phyloP scores from a whole-genome alignment of 306 rosid species.

The Prunus mira region DNA sequence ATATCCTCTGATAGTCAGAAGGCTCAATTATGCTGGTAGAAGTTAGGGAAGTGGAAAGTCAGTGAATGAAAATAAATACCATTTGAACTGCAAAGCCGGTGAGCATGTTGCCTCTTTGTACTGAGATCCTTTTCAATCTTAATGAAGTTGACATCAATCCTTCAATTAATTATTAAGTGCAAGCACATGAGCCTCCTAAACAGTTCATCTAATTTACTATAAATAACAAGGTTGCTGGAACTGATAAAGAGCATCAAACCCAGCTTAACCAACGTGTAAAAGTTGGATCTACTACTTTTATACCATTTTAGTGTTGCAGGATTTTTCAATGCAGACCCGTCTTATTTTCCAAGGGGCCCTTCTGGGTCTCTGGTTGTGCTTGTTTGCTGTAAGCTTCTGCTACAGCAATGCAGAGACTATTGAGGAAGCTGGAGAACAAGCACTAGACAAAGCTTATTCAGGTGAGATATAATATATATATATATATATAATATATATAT shows the following conservation, averaged over 20 bases:
- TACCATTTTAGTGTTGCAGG: not conserved
- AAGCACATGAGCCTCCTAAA: constrained; percentile 7
- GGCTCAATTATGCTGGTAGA: not conserved
- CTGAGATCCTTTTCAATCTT: not conserved
- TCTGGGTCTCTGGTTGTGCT: constrained; percentile 27
- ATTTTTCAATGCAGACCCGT: constrained; percentile 18
- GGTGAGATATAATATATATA: not conserved
- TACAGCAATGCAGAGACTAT: not conserved
- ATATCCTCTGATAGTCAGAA: not conserved
- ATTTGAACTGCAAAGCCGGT: not conserved
- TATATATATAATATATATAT: too few relatives aligned
- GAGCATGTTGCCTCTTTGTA: not conserved
- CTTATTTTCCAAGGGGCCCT: constrained; percentile 19
- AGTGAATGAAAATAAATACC: not conserved
- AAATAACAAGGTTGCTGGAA: not conserved
- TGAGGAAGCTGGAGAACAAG: not conserved
- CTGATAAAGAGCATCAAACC: constrained; percentile 6
- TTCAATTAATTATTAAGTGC: not conserved
- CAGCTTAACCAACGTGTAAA: not conserved
- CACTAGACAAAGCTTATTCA: constrained; percentile 13
- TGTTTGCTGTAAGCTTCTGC: constrained; percentile 29
- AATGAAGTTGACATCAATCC: not conserved
- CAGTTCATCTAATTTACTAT: not conserved
- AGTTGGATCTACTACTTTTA: not conserved
- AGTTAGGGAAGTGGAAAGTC: not conserved